Conservation (phyloP, 192 early-diverging fungal species). For the Pilaira anomala region DNA sequence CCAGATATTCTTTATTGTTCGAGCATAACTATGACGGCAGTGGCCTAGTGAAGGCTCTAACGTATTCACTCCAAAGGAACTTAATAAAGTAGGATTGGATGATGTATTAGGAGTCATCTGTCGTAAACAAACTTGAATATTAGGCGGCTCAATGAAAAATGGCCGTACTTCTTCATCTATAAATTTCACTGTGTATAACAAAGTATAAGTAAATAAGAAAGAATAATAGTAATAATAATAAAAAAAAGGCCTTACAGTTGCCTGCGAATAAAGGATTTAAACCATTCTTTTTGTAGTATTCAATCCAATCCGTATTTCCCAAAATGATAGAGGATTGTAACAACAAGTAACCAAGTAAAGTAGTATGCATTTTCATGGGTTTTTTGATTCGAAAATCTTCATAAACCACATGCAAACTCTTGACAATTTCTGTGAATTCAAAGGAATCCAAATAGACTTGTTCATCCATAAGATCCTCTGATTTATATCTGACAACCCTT, state of each 20-base stretch:
- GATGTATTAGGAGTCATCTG: conserved; percentile 5
- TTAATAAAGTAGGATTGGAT: conserved; percentile 8
- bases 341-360: not conserved
- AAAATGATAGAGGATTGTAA: not conserved
- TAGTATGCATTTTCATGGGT: not conserved
- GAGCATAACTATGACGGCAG: not conserved
- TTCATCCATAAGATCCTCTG: not conserved
- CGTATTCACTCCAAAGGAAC: conserved; percentile 7
- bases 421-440: not conserved
- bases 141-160: conserved; percentile 3
- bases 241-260: not conserved
- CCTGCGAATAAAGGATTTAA: not conserved
- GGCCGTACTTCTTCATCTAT: not conserved
- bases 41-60: not conserved
- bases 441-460: not conserved
- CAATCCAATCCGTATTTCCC: conserved; percentile 1
- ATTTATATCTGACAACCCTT: not conserved
- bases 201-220: not conserved
- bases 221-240: not conserved
- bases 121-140: conserved; percentile 4
- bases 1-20: not conserved
- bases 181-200: not conserved
- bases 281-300: conserved; percentile 8
- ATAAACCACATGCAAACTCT: conserved; percentile 8
- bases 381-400: conserved; percentile 16